Conservation (phyloP, 805 yeast species). For the Spathaspora girioi region DNA sequence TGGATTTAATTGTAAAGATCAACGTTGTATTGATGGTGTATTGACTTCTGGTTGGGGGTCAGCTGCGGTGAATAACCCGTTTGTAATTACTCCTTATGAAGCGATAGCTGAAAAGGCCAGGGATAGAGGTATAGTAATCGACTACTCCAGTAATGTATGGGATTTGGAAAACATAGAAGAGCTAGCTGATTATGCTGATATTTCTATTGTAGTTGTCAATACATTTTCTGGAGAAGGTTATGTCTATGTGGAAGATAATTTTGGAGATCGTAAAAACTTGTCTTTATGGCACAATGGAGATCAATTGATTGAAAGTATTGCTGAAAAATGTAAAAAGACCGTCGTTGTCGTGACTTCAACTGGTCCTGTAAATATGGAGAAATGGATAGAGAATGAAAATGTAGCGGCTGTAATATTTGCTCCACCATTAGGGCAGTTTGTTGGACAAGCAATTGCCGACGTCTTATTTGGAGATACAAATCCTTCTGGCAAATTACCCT, state of each 20-base stretch:
- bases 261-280: conserved; percentile 54
- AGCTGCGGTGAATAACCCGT: conserved; percentile 54
- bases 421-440: conserved; percentile 55
- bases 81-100: conserved; percentile 55
- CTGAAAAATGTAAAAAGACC: conserved; percentile 49
- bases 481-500: conserved; percentile 63
- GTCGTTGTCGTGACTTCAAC: conserved; percentile 58
- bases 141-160: conserved; percentile 44
- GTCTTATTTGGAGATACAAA: conserved; percentile 57
- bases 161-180: conserved; percentile 41
- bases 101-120: conserved; percentile 48
- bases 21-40: conserved; percentile 50
- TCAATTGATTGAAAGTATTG: conserved; percentile 45
- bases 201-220: conserved; percentile 51
- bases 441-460: conserved; percentile 56
- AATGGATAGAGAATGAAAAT: conserved; percentile 54
- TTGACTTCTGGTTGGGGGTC: conserved; percentile 66
- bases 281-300: conserved; percentile 59
- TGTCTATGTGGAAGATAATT: conserved; percentile 53
- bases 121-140: conserved; percentile 42
- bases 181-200: conserved; percentile 47
- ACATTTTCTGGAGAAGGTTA: conserved; percentile 60
- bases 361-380: conserved; percentile 58
- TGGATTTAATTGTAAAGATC: conserved; percentile 54
- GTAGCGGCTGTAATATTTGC: conserved; percentile 55